These are phyloP conservation scores for Stephania japonica DNA, from an alignment of 164 flowering plant genomes.

Conservation along the genomic window DNA sequence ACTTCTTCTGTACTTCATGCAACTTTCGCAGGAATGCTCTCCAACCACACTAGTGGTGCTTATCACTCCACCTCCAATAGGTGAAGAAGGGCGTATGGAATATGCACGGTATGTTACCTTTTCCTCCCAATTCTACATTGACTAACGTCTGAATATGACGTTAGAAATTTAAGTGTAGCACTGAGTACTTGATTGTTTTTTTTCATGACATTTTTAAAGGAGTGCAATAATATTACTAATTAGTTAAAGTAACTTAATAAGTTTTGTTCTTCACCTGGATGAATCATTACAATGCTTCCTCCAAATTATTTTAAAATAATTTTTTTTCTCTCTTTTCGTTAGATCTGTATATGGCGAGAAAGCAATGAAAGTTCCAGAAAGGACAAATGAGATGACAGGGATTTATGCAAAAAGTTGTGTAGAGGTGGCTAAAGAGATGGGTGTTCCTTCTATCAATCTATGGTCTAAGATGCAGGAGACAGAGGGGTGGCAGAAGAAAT, in stretches of 20 bases:
- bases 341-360: slow-evolving; percentile 69
- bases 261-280: no score
- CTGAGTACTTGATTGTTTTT: neutral
- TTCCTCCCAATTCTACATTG: neutral
- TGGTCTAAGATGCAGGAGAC: slow-evolving; percentile 94
- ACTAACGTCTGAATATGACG: neutral
- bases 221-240: neutral
- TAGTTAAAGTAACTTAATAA: neutral
- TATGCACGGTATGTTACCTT: slow-evolving; percentile 43
- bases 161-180: neutral
- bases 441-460: slow-evolving; percentile 44
- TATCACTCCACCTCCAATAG: slow-evolving; percentile 81
- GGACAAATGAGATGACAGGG: slow-evolving; percentile 75
- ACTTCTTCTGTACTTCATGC: neutral
- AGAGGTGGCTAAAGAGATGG: slow-evolving; percentile 59
- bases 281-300: neutral
- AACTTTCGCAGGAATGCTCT: slow-evolving; percentile 44
- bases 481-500: slow-evolving; percentile 73
- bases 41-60: slow-evolving; percentile 51
- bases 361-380: slow-evolving; percentile 54
- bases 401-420: slow-evolving; percentile 63
- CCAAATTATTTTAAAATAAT: neutral
- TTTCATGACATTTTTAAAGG: no score
- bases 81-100: slow-evolving; percentile 55
- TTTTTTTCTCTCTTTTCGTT: neutral